Evolutionary conservation across 768 basidiomycete species (phyloP), one percentile per base, ranked within the genome.

Genomic region (Lyophyllum shimeji): DNA sequence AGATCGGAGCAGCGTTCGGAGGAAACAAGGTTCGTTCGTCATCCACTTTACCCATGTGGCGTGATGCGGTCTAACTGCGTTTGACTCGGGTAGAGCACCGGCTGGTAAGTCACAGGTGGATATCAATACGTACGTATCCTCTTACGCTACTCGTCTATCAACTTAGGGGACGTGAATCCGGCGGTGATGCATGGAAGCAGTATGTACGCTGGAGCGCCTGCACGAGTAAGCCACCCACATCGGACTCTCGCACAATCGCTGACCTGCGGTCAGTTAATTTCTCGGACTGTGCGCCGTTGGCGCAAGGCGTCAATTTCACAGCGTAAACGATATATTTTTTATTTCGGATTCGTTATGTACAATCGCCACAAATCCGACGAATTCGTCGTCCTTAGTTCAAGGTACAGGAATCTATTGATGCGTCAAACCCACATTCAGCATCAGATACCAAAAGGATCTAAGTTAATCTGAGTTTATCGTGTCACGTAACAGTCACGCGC

Each of bases 131-230:
- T 31, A 42, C 11, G 43, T 37, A 13, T 29, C 29, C 39, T 49
- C 39, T 60, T 29, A 58, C 29, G 40, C 33, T 39, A 33, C 63
- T 57, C 55, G 51, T 53, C 37, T 53, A 60, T 65, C 33, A 5
- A 29, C 29, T 9, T 61, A 89, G 89, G 94, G 96, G 96, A 18
- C 85, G 96, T 47, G 96, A 98, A 76, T 93, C 92, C 7, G 96
- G 96, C 37, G 95, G 95, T 50, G 96, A 98, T 71, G 90, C 95
- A n/a, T 98, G 96, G 96, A 95, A 95, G 70, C 92, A 96, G 71
- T 95, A 95, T 63, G 90, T 95, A 39, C 84, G 93, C 50, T 95
- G 91, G 91, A 87, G 88, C 71, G 84, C 89, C 45, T 95, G 92
- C 69, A 97, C 95, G 11, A 75, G 81, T 82, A 65, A 48, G 77